A percentile compares a stretch with the other conserved stretches of the same genome.
phyloP scores from a whole-genome alignment of 805 yeast species.

The Alloascoidea hylecoeti region DNA sequence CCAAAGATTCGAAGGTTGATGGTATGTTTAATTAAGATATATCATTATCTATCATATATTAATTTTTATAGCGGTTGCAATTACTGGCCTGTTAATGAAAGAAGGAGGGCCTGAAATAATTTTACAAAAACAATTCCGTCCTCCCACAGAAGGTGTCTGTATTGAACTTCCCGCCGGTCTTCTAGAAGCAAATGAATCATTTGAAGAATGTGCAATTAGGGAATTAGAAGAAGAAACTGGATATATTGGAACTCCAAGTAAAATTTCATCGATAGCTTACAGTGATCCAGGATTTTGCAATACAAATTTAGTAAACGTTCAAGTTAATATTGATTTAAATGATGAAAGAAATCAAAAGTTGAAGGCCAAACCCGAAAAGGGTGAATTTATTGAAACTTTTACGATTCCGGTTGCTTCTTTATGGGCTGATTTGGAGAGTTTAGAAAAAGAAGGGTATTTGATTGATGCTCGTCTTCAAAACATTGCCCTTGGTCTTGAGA shows the following conservation, averaged over 20 bases:
- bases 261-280: conserved; percentile 17
- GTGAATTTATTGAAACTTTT: conserved; percentile 28
- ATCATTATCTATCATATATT: neutral
- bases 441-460: conserved; percentile 1
- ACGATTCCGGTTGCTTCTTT: conserved; percentile 2
- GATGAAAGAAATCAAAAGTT: conserved; percentile 20
- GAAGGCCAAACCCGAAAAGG: conserved; percentile 25
- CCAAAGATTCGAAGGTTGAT: neutral
- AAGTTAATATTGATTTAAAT: conserved; percentile 23
- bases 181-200: conserved; percentile 26
- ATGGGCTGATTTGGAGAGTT: neutral
- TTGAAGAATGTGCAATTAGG: conserved; percentile 40
- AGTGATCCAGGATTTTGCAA: conserved; percentile 35
- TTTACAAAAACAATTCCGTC: conserved; percentile 25
- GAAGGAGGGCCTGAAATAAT: conserved; percentile 19
- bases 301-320: conserved; percentile 29
- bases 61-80: conserved; percentile 2
- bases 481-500: conserved; percentile 12
- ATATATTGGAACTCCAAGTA: conserved; percentile 29
- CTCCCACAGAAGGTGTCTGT: conserved; percentile 26
- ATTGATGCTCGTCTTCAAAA: conserved; percentile 5
- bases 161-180: conserved; percentile 25
- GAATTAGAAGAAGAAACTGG: conserved; percentile 48
- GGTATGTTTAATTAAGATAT: conserved; percentile 1
- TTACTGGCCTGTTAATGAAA: conserved; percentile 3